Evolutionary conservation across 805 yeast genomes (phyloP).

Genomic region (Isabelozyma pseudorhagii): DNA sequence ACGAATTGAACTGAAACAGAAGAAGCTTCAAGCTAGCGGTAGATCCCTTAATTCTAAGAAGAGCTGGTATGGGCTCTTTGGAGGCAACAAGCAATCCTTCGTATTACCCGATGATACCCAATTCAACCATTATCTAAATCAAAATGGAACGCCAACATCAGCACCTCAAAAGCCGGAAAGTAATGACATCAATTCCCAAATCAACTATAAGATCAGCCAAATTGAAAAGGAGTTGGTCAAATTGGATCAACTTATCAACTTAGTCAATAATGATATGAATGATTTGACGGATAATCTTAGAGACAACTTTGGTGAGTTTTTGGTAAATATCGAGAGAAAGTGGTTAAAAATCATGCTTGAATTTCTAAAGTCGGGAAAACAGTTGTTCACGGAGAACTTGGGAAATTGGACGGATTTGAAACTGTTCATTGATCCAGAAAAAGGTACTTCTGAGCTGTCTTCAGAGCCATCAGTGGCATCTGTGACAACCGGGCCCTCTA

Average conservation of each 20-base stretch:
- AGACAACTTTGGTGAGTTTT: slow-evolving; percentile 33
- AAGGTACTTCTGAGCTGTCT: neutral
- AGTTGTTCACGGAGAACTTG: slow-evolving; percentile 28
- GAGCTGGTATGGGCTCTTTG: slow-evolving; percentile 44
- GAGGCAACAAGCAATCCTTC: slow-evolving; percentile 26
- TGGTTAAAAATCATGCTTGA: slow-evolving; percentile 38
- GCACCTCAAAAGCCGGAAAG: neutral
- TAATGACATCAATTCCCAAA: slow-evolving; percentile 9
- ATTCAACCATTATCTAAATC: neutral
- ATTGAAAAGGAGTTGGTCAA: slow-evolving; percentile 42
- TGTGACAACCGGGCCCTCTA: too few species aligned
- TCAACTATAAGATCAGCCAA: slow-evolving; percentile 27
- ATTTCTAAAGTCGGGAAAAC: slow-evolving; percentile 32
- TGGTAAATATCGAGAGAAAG: slow-evolving; percentile 37
- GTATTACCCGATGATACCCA: slow-evolving; percentile 4
- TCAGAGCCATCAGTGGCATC: neutral
- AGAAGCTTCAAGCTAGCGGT: slow-evolving; percentile 8
- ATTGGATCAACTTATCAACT: slow-evolving; percentile 45
- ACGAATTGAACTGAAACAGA: slow-evolving; percentile 26
- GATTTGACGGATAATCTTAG: slow-evolving; percentile 43
- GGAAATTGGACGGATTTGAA: slow-evolving; percentile 33
- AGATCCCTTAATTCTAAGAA: slow-evolving; percentile 19
- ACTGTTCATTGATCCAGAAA: slow-evolving; percentile 6
- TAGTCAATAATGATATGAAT: slow-evolving; percentile 41
- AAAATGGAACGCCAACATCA: neutral